phyloP scores from a whole-genome alignment of 495 filamentous ascomycete species.

The Daldinia concentrica region DNA sequence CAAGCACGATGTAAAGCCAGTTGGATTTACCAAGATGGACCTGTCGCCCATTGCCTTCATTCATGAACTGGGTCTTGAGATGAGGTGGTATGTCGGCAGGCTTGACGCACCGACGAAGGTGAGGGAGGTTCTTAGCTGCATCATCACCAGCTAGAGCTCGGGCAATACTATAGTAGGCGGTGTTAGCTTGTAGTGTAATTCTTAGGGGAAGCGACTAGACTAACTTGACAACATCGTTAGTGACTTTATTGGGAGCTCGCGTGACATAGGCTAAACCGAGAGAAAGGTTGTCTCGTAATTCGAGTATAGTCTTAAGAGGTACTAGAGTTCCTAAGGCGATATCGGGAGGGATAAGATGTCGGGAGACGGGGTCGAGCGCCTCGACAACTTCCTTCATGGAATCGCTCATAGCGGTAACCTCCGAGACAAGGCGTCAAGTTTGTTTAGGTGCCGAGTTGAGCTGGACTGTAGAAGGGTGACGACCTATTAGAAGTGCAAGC shows the following conservation, averaged over 20 bases:
- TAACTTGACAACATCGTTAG: slow-evolving; percentile 63
- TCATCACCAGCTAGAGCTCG: slow-evolving; percentile 40
- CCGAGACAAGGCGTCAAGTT: slow-evolving; percentile 37
- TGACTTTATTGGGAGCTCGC: slow-evolving; percentile 60
- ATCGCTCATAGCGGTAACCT: slow-evolving; percentile 48
- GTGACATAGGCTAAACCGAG: slow-evolving; percentile 62
- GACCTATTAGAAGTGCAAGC: background rate
- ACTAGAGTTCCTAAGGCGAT: slow-evolving; percentile 52
- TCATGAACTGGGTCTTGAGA: slow-evolving; percentile 58
- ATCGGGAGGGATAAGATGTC: slow-evolving; percentile 40
- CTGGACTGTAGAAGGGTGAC: background rate
- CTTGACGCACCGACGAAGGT: slow-evolving; percentile 85
- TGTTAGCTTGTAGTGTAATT: slow-evolving; percentile 21
- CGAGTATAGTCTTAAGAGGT: slow-evolving; percentile 65
- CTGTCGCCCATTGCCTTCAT: slow-evolving; percentile 54
- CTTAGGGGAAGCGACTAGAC: slow-evolving; percentile 34
- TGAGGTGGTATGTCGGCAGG: slow-evolving; percentile 69
- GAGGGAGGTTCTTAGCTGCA: slow-evolving; percentile 68
- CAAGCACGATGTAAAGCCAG: slow-evolving; percentile 60
- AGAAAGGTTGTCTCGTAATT: slow-evolving; percentile 58
- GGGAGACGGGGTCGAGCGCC: slow-evolving; percentile 46
- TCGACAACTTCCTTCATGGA: slow-evolving; percentile 48
- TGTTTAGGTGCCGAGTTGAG: slow-evolving; percentile 5
- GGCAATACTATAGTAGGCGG: slow-evolving; percentile 28
- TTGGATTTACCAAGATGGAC: slow-evolving; percentile 59